Percentiles rank a stretch among this genome's conserved stretches.
These are phyloP conservation scores for Colletotrichum musicola DNA, from an alignment of 2,329 filamentous ascomycete species.

Conservation along the genomic window DNA sequence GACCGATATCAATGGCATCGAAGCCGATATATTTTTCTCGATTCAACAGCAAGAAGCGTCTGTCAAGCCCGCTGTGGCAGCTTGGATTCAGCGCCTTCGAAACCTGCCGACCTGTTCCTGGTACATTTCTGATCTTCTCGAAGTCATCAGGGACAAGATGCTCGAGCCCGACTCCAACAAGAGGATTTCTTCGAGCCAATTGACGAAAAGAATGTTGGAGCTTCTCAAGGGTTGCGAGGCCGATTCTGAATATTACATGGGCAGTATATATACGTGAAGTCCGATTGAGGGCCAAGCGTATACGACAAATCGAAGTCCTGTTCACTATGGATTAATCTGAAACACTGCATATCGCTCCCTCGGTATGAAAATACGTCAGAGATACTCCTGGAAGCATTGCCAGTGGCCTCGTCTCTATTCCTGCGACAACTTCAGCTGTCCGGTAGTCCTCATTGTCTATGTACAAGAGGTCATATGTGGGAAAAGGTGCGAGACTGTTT, in stretches of 20 bases:
- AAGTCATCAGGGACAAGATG: constrained; percentile 5
- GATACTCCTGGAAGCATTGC: too few species aligned
- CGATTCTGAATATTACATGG: neutral
- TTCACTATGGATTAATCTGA: too few species aligned
- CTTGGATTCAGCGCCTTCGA: constrained; percentile 7
- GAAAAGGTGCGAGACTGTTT: too few species aligned
- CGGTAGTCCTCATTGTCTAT: too few species aligned
- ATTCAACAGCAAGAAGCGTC: constrained; percentile 2
- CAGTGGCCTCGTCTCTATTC: too few species aligned
- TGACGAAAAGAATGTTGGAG: constrained; percentile 9
- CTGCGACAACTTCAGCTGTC: too few species aligned
- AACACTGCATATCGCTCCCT: too few species aligned
- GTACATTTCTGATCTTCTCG: constrained; percentile 10
- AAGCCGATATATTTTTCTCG: constrained; percentile 22
- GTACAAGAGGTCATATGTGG: too few species aligned
- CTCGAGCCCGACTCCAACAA: constrained; percentile 5
- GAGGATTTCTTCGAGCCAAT: constrained; percentile 1
- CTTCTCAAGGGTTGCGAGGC: neutral
- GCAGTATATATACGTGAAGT: too few species aligned
- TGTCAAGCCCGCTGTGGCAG: constrained; percentile 11
- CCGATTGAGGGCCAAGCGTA: too few species aligned
- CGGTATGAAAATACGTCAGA: too few species aligned
- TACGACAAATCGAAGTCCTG: too few species aligned
- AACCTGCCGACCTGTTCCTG: constrained; percentile 11
- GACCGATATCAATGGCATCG: constrained; percentile 20